These are phyloP conservation scores for Platanus orientalis DNA, from an alignment of 164 flowering plant species.

Conservation along the genomic window DNA sequence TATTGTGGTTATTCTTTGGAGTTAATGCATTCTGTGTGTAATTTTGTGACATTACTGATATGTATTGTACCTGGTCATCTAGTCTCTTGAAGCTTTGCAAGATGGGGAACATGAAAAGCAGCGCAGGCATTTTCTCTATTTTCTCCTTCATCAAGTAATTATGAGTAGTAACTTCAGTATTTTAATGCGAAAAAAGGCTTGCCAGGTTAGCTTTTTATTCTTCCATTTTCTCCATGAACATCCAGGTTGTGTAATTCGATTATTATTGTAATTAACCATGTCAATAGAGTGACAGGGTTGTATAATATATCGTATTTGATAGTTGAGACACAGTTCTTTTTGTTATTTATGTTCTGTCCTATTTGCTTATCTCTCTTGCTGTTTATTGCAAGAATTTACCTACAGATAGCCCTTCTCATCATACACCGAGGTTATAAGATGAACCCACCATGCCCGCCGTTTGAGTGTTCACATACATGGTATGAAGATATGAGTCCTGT, in stretches of 20 bases:
- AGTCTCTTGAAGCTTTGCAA: slow-evolving; percentile 97
- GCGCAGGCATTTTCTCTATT: slow-evolving; percentile 79
- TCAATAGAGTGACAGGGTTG: background rate
- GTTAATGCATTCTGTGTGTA: background rate
- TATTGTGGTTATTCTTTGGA: background rate
- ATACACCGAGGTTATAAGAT: slow-evolving; percentile 81
- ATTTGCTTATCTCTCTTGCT: slow-evolving; percentile 14
- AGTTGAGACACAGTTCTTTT: background rate
- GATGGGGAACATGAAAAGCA: slow-evolving; percentile 96
- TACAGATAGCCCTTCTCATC: slow-evolving; percentile 88
- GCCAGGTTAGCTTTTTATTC: slow-evolving; percentile 58
- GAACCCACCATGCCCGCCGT: slow-evolving; percentile 97
- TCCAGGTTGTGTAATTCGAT: background rate
- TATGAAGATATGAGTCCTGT: slow-evolving; percentile 29
- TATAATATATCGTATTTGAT: background rate
- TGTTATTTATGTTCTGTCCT: background rate
- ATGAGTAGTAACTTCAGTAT: slow-evolving; percentile 88
- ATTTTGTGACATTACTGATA: slow-evolving; percentile 5
- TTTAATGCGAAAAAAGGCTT: slow-evolving; percentile 73
- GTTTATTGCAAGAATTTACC: slow-evolving; percentile 31
- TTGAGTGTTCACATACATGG: slow-evolving; percentile 97
- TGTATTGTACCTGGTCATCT: slow-evolving; percentile 12
- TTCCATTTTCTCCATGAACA: slow-evolving; percentile 2
- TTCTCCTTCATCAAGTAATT: slow-evolving; percentile 91
- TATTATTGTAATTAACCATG: background rate